Evolutionary conservation across 768 basidiomycete species (phyloP).

Genomic region (Kwoniella sp.): DNA sequence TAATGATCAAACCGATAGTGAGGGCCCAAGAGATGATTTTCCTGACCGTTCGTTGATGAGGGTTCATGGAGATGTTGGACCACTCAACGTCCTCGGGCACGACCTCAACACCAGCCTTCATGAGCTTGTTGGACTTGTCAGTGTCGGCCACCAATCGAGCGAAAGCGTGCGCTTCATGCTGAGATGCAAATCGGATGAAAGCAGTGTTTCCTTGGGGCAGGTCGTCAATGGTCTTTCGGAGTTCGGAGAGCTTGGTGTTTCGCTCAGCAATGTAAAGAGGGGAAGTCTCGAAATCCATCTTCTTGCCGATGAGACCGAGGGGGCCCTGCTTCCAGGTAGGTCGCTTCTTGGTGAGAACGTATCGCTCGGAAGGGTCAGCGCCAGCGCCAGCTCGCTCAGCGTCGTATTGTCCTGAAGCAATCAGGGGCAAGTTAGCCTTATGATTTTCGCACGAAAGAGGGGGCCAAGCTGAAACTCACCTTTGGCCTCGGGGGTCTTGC

Average conservation of each 20-base stretch:
- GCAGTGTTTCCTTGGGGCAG: constrained; percentile 50
- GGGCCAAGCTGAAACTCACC: constrained; percentile 28
- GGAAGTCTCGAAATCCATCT: constrained; percentile 51
- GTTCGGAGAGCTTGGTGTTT: constrained; percentile 42
- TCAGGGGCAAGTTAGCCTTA: constrained; percentile 6
- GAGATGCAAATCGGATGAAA: constrained; percentile 52
- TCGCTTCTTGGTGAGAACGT: constrained; percentile 50
- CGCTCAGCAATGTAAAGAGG: constrained; percentile 52
- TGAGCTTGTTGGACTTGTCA: constrained; percentile 46
- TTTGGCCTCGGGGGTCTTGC: constrained; percentile 53
- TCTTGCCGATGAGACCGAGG: constrained; percentile 53
- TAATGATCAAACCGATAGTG: constrained; percentile 55
- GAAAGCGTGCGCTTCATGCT: constrained; percentile 55
- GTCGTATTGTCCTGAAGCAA: constrained; percentile 38
- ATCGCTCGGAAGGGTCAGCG: constrained; percentile 36
- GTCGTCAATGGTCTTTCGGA: constrained; percentile 37
- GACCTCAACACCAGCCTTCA: constrained; percentile 51
- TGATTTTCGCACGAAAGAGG: background rate
- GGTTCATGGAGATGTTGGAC: constrained; percentile 54
- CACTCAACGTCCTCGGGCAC: constrained; percentile 56
- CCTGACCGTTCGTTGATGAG: constrained; percentile 49
- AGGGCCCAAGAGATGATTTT: constrained; percentile 50
- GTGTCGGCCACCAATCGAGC: constrained; percentile 44
- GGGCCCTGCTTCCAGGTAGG: constrained; percentile 55
- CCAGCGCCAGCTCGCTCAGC: constrained; percentile 30